Evolutionary conservation across 805 yeast species (phyloP).

Genomic region (Nakazawaea siamensis): DNA sequence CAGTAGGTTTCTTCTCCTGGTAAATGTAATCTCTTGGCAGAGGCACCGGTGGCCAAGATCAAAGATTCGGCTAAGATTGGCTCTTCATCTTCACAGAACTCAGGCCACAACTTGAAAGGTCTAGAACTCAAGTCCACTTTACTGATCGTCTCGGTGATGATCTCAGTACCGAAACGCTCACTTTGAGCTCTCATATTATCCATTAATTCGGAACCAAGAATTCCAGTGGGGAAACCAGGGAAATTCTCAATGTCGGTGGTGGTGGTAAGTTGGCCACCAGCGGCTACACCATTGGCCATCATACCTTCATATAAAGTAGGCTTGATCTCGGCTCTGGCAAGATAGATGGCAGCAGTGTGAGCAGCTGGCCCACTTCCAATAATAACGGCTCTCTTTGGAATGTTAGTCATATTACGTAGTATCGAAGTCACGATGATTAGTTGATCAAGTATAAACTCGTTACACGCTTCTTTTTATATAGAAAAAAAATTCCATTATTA

Average conservation of each 20-base stretch:
- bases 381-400: conserved; percentile 66
- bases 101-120: conserved; percentile 97
- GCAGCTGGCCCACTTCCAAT: conserved; percentile 99
- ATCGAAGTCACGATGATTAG: too few relatives aligned
- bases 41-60: conserved; percentile 95
- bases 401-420: too few relatives aligned
- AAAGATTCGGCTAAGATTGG: conserved; percentile 92
- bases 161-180: conserved; percentile 80
- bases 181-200: conserved; percentile 91
- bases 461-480: too few relatives aligned
- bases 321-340: conserved; percentile 92
- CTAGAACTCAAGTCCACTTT: conserved; percentile 81
- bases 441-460: too few relatives aligned
- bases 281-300: conserved; percentile 96
- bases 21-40: conserved; percentile 86
- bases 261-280: conserved; percentile 98
- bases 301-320: conserved; percentile 94
- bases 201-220: conserved; percentile 83
- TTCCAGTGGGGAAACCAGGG: conserved; percentile 96
- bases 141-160: conserved; percentile 91
- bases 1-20: conserved; percentile 98
- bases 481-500: too few relatives aligned
- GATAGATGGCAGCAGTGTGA: conserved; percentile 96
- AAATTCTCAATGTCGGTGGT: conserved; percentile 98
- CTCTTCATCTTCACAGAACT: conserved; percentile 84